A percentile compares a stretch with the other conserved stretches of the same genome.
These are phyloP conservation scores for Sclerotinia spermophila DNA, from an alignment of 2,329 filamentous ascomycete genomes.

Conservation along the genomic window DNA sequence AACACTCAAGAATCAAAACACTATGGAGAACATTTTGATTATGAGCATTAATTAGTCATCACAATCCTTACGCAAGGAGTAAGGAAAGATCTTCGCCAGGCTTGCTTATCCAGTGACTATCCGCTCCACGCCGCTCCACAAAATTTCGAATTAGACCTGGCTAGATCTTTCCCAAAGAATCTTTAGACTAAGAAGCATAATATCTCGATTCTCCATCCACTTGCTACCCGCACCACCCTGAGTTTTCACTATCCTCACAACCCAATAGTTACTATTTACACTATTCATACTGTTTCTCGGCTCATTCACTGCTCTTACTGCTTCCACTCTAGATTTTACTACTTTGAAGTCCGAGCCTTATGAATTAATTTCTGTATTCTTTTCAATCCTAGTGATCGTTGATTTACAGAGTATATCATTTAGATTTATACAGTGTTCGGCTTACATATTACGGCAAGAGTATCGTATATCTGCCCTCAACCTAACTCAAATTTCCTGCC, in stretches of 20 bases:
- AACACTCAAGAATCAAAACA: not conserved
- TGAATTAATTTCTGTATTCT: not conserved
- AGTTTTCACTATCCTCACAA: not conserved
- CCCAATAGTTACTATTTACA: not conserved
- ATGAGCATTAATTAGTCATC: slow-evolving; percentile 2
- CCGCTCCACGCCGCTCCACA: not conserved
- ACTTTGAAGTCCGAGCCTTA: not conserved
- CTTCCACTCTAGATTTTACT: not conserved
- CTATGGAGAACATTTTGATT: not conserved
- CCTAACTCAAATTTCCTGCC: not conserved
- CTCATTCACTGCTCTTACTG: not conserved
- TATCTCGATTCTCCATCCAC: not conserved
- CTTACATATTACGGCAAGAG: not conserved
- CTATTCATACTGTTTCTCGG: not conserved
- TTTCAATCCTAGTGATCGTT: not conserved
- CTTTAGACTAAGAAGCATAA: not conserved
- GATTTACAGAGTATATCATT: not conserved
- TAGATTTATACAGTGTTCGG: not conserved
- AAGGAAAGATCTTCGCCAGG: slow-evolving; percentile 4
- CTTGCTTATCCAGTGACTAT: slow-evolving; percentile 10
- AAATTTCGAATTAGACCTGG: slow-evolving; percentile 14
- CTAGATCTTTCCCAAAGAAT: slow-evolving; percentile 15
- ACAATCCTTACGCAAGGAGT: not conserved
- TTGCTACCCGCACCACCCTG: not conserved
- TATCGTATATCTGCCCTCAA: not conserved